A percentile compares a stretch with the other conserved stretches of the same genome.
These are phyloP conservation scores for Blastobotrys proliferans DNA, from an alignment of 1,139 yeast genomes.

Conservation along the genomic window DNA sequence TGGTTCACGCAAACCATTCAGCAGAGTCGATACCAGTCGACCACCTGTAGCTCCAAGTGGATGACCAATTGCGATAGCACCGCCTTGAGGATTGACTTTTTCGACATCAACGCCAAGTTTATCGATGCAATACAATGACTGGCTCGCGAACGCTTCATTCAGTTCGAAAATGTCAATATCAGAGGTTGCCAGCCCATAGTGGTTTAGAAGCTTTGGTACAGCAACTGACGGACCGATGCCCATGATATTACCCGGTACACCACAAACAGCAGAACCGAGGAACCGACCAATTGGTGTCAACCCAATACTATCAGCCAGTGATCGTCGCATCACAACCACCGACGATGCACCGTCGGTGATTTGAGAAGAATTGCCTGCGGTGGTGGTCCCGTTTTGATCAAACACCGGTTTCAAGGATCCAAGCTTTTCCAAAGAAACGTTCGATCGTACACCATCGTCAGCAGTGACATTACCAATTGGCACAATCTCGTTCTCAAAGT, in stretches of 20 bases:
- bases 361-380: slow-evolving; percentile 45
- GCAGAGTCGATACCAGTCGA: slow-evolving; percentile 37
- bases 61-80: slow-evolving; percentile 45
- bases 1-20: slow-evolving; percentile 36
- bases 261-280: slow-evolving; percentile 39
- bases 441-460: slow-evolving; percentile 37
- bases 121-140: slow-evolving; percentile 37
- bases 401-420: slow-evolving; percentile 38
- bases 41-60: slow-evolving; percentile 45
- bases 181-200: slow-evolving; percentile 28
- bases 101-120: slow-evolving; percentile 34
- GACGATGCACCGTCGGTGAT: slow-evolving; percentile 45
- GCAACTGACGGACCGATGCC: slow-evolving; percentile 44
- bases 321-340: slow-evolving; percentile 39
- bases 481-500: slow-evolving; percentile 39
- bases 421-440: slow-evolving; percentile 35
- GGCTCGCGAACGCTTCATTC: slow-evolving; percentile 45
- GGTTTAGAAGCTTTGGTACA: slow-evolving; percentile 35
- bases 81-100: slow-evolving; percentile 42
- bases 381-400: slow-evolving; percentile 38
- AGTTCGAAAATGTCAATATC: slow-evolving; percentile 42
- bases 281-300: slow-evolving; percentile 41
- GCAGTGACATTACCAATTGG: slow-evolving; percentile 37
- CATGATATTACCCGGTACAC: slow-evolving; percentile 40
- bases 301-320: slow-evolving; percentile 38